phyloP scores from a whole-genome alignment of 306 rosid species.

The Luffa aegyptiaca region DNA sequence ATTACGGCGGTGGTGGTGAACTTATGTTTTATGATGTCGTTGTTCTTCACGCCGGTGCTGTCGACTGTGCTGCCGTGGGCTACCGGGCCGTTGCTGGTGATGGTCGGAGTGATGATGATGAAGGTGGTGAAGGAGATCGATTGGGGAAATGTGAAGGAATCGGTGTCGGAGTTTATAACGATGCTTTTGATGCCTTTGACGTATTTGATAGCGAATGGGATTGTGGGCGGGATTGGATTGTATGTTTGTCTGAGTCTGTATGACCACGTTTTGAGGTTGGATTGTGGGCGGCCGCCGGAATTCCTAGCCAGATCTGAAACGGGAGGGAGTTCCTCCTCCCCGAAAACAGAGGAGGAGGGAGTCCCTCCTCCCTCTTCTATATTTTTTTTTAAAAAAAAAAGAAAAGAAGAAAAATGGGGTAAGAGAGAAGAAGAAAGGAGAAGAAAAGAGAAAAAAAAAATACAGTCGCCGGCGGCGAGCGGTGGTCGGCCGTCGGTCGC shows the following conservation, averaged over 20 bases:
- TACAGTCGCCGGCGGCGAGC: too few species aligned
- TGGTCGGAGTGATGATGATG: conserved; percentile 99
- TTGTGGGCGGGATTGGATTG: conserved; percentile 74
- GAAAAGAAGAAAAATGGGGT: too few species aligned
- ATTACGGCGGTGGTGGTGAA: conserved; percentile 64
- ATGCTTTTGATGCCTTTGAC: conserved; percentile 85
- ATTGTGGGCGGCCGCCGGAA: too few species aligned
- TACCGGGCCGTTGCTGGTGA: conserved; percentile 69
- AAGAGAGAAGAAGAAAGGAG: too few species aligned
- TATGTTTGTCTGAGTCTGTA: conserved; percentile 50
- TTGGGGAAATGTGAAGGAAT: conserved; percentile 54
- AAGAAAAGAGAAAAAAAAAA: too few species aligned
- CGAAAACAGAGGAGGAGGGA: too few species aligned
- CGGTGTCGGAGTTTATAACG: conserved; percentile 72
- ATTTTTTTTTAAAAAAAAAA: too few species aligned
- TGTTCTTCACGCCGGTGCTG: conserved; percentile 67
- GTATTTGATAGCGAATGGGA: conserved; percentile 81
- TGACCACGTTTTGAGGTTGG: conserved; percentile 25
- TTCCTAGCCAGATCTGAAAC: too few species aligned
- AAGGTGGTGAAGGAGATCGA: conserved; percentile 81
- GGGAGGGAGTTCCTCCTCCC: too few species aligned
- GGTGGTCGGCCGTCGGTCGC: too few species aligned
- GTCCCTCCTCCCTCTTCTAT: too few species aligned
- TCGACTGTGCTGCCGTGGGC: conserved; percentile 97
- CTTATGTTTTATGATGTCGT: conserved; percentile 47